Evolutionary conservation across 371 early-diverging fungal species (phyloP), one percentile per base, ranked within the genome.

Genomic region (Mucor racemosus): DNA sequence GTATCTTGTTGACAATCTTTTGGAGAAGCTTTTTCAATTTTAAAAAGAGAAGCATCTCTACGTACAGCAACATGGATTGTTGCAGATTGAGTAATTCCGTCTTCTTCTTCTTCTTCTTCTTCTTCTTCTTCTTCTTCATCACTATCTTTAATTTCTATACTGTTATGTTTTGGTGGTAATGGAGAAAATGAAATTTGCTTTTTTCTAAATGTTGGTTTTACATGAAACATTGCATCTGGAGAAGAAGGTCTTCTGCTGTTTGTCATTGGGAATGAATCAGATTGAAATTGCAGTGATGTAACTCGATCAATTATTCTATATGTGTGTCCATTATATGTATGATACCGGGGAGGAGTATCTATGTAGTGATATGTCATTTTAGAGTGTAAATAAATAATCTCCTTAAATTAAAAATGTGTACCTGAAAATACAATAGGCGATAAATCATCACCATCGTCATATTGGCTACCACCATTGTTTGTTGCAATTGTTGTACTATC

Each of bases 61-160:
- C 68, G 60, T 7, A 68, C 65, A 10, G 68, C 68, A 11, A 68
- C 50, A 65, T 72, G 65, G 34, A 72, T 64, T 10, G 50, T 50
- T 13, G 50, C 50, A 17, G 50, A 50, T n/a, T 35, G 53, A 4
- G 72, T 46, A 6, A 21, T 42, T 15, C 7, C n/a, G 0, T 41
- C 44, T 11, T 56, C 60, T 31, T 71, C 64, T 9, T 63, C 63
- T 0, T 40, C 40, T 26, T 63, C 68, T 21, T 50, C 53, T 9
- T 68, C 64, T 15, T 53, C 42, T 1, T 63, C 44, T 34, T 46
- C 61, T 2, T 4, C 36, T 4, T 36, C 38, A 8, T 34, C 48
- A 26, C 31, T 33, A 35, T 54, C 46, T 13, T 50, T 19, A 7
- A 50, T 5, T 33, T 1, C 15, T 2, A 55, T 35, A n/a, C 35